These are phyloP conservation scores for Puccinia polysora DNA, from an alignment of 1,284 basidiomycete species.

Conservation along the genomic window DNA sequence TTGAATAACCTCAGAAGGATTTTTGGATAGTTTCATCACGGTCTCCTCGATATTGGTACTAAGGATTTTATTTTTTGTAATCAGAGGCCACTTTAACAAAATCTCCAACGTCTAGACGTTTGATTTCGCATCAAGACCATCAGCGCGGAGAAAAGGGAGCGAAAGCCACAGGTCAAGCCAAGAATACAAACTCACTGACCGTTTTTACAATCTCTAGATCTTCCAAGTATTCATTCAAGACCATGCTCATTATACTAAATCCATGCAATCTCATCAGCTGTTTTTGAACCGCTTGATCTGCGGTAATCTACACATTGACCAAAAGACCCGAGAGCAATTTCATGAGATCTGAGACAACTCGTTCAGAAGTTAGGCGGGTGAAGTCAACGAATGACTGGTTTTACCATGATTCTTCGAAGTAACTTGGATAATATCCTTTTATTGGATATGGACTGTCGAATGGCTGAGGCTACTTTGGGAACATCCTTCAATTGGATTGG, in stretches of 20 bases:
- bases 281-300: conserved; percentile 71
- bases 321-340: too few species aligned
- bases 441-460: conserved; percentile 77
- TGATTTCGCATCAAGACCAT: background rate
- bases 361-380: too few species aligned
- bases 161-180: conserved; percentile 43
- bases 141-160: background rate
- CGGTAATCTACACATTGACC: conserved; percentile 66
- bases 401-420: conserved; percentile 77
- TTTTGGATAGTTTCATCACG: conserved; percentile 59
- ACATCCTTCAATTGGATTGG: conserved; percentile 74
- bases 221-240: conserved; percentile 71
- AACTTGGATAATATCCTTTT: conserved; percentile 76
- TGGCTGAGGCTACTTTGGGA: conserved; percentile 82
- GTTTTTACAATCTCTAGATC: conserved; percentile 69
- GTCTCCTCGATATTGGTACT: conserved; percentile 72
- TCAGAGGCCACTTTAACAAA: conserved; percentile 72
- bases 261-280: conserved; percentile 89
- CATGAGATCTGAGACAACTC: background rate
- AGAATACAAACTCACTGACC: conserved; percentile 55
- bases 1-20: conserved; percentile 61
- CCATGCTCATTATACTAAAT: conserved; percentile 83
- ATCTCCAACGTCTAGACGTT: conserved; percentile 65
- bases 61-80: conserved; percentile 87
- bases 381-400: background rate